Percentiles rank a stretch among this genome's conserved stretches.
Evolutionary conservation across 805 yeast species (phyloP).

Genomic region (Candida lessepsii): DNA sequence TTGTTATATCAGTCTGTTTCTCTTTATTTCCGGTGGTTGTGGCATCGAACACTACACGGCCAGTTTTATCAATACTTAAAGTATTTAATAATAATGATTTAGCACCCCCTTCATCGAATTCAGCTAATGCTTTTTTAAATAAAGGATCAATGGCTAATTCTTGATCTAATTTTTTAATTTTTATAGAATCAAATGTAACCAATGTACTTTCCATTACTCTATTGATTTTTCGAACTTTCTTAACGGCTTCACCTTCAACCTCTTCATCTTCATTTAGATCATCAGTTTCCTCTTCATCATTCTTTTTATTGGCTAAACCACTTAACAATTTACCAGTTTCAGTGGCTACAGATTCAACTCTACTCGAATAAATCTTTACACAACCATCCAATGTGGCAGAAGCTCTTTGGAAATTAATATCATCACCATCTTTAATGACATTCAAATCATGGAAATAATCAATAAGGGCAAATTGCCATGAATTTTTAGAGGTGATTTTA

Average conservation of each 20-base stretch:
- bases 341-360: constrained; percentile 88
- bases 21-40: constrained; percentile 28
- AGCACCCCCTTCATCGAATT: constrained; percentile 83
- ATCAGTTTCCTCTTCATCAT: constrained; percentile 24
- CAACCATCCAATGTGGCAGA: constrained; percentile 92
- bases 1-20: constrained; percentile 16
- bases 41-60: constrained; percentile 69
- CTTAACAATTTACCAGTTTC: constrained; percentile 84
- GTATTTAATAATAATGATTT: constrained; percentile 66
- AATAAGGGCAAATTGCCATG: constrained; percentile 51
- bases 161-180: constrained; percentile 57
- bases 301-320: constrained; percentile 55
- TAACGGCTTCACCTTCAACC: constrained; percentile 20
- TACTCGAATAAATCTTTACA: constrained; percentile 84
- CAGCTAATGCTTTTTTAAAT: constrained; percentile 71
- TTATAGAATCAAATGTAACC: constrained; percentile 50
- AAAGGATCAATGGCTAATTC: constrained; percentile 71
- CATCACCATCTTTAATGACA: constrained; percentile 43
- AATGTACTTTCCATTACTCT: constrained; percentile 45
- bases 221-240: constrained; percentile 29
- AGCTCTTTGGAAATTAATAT: constrained; percentile 84
- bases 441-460: constrained; percentile 54
- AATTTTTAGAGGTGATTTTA: constrained; percentile 47
- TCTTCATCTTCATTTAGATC: constrained; percentile 17
- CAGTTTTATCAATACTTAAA: constrained; percentile 49